Conservation (phyloP, 148 eudicot genomes). For the Rheum nobile region DNA sequence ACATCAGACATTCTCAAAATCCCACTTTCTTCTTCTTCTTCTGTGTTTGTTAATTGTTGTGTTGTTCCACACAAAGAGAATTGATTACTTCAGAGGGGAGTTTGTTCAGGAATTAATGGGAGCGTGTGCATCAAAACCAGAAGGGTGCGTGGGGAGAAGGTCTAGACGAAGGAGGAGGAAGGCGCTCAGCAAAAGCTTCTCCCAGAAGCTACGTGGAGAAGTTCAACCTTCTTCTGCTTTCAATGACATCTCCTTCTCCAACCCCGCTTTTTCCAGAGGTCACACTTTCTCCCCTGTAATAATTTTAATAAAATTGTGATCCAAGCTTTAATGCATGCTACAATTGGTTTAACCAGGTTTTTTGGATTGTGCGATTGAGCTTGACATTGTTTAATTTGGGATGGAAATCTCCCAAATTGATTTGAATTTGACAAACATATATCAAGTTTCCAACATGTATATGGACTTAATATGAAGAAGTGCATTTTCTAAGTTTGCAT, state of each 20-base stretch:
- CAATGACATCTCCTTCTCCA: conserved; percentile 25
- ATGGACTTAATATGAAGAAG: no score
- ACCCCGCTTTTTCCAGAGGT: conserved; percentile 65
- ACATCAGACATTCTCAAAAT: background rate
- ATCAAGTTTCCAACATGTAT: no score
- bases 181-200: conserved; percentile 16
- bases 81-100: no score
- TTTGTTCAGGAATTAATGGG: conserved; percentile 55
- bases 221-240: conserved; percentile 23
- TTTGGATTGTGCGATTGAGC: no score
- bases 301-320: no score
- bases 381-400: no score
- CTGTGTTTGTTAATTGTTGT: background rate
- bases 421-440: background rate
- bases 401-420: no score
- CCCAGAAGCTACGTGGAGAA: conserved; percentile 11
- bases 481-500: no score
- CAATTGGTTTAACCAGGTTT: background rate
- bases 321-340: background rate
- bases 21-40: background rate
- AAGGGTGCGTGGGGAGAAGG: conserved; percentile 40
- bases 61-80: background rate
- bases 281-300: no score
- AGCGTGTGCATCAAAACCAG: conserved; percentile 66
- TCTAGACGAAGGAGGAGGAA: conserved; percentile 25